A percentile compares a stretch with the other conserved stretches of the same genome.
Evolutionary conservation across 495 filamentous ascomycete species (phyloP).

Genomic region (Penicillium waksmanii): DNA sequence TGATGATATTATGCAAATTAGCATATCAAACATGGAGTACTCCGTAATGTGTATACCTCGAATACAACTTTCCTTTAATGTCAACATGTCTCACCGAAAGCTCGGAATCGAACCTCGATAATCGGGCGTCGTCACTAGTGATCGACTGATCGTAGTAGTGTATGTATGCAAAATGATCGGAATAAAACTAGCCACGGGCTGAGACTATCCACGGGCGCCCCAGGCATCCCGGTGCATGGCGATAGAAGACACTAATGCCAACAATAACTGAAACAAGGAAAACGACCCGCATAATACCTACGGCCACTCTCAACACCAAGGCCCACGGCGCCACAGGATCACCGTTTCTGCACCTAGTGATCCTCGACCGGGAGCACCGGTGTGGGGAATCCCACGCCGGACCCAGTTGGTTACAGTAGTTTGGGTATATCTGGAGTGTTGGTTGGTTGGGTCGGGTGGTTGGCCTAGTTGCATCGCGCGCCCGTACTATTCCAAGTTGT

Average conservation of each 20-base stretch:
- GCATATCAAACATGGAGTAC: too few relatives aligned
- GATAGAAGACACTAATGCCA: not conserved
- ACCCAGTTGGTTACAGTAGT: slow-evolving; percentile 6
- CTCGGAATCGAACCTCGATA: not conserved
- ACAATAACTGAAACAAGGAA: slow-evolving; percentile 5
- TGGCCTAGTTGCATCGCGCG: not conserved
- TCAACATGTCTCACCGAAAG: not conserved
- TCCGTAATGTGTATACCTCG: slow-evolving; percentile 1
- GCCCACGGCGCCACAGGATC: slow-evolving; percentile 15
- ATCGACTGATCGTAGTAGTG: slow-evolving; percentile 4
- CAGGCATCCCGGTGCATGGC: not conserved
- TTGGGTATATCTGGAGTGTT: not conserved
- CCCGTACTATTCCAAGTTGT: not conserved
- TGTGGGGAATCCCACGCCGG: slow-evolving; percentile 2
- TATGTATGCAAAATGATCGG: not conserved
- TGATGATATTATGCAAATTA: too few relatives aligned
- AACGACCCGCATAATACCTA: not conserved
- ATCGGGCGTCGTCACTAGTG: not conserved
- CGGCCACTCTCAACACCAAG: not conserved
- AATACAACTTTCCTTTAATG: slow-evolving; percentile 2
- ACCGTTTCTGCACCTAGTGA: slow-evolving; percentile 20
- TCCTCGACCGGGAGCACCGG: slow-evolving; percentile 6
- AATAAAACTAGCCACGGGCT: not conserved
- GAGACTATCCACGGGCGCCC: not conserved
- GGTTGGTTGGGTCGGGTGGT: not conserved